Evolutionary conservation across 2,329 filamentous ascomycete genomes (phyloP), one percentile per base, ranked within the genome.

Genomic region (Pseudomassariella vexata): DNA sequence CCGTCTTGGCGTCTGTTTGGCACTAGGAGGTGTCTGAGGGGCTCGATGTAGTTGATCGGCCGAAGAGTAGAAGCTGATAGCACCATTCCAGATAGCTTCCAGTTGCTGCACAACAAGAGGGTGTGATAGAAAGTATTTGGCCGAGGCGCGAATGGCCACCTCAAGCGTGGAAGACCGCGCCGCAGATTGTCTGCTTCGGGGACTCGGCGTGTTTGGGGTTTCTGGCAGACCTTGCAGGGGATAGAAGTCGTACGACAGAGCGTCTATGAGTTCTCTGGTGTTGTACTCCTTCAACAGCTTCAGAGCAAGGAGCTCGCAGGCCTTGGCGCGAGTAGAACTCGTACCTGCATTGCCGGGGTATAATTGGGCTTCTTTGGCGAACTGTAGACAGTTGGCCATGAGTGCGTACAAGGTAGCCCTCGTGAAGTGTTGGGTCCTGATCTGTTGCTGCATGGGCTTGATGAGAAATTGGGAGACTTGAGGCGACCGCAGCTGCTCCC

Each of bases 21-120:
- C 35, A 41, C 29, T 30, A 16, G 36, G 37, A 6, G 48, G 52
- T 5, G 47, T 49, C 2, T 57, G 50, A 6, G 61, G 55, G 19
- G 66, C 69, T 28, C 87, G 79, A 55, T 95, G 90, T 16, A 95
- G 64, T 42, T 76, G 84, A 55, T 95, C 89, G 5, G 87, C 86
- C 9, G 82, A 79, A 2, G 87, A 92, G 58, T 95, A 88, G 52
- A 96, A 95, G 44, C 92, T 88, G 43, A 96, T 92, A 12, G 85
- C 90, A 18, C 90, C 90, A 14, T 87, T 90, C 90, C 90, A 96
- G 40, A 96, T 95, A 26, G 88, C 89, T 57, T 95, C 88, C n/a
- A 96, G 69, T 53, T 95, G 89, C 56, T 94, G 87, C 7, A 95
- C 83, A 1, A 95, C 88, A 4, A 95, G 68, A 1, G 90, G 89